phyloP scores from a whole-genome alignment of 352 stramenopile genomes.

The Pythium aphanidermatum region DNA sequence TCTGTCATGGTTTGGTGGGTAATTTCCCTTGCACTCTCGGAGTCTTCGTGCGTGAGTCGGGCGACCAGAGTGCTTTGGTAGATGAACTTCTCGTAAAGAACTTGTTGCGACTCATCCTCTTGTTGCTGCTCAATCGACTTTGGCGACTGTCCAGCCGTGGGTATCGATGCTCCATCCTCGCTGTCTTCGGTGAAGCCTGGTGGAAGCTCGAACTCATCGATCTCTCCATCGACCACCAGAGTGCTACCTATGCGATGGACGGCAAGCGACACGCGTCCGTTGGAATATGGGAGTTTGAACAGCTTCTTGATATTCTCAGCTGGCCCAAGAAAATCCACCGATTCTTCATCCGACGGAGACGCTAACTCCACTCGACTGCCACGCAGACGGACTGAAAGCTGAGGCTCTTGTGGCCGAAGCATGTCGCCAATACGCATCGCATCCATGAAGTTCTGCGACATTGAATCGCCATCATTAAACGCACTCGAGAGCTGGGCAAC shows the following conservation, averaged over 20 bases:
- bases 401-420: constrained; percentile 43
- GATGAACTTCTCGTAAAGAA: constrained; percentile 86
- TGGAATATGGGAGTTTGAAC: constrained; percentile 84
- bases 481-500: constrained; percentile 2
- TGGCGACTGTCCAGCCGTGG: constrained; percentile 36
- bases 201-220: constrained; percentile 61
- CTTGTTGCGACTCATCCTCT: constrained; percentile 31
- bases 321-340: constrained; percentile 73
- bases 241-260: constrained; percentile 76
- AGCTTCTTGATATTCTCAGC: constrained; percentile 85
- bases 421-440: constrained; percentile 51
- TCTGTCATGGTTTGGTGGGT: background rate
- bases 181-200: constrained; percentile 56
- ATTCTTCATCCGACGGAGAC: constrained; percentile 55
- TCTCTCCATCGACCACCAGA: constrained; percentile 74
- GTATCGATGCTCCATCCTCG: too few relatives aligned
- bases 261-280: constrained; percentile 66
- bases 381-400: constrained; percentile 66
- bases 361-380: constrained; percentile 63
- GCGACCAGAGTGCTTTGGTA: constrained; percentile 63
- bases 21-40: background rate
- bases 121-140: constrained; percentile 50
- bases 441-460: constrained; percentile 68
- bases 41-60: constrained; percentile 18
- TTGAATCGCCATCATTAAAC: constrained; percentile 18